phyloP scores from a whole-genome alignment of 2,329 filamentous ascomycete species.

The Phyllosticta ampelicida region DNA sequence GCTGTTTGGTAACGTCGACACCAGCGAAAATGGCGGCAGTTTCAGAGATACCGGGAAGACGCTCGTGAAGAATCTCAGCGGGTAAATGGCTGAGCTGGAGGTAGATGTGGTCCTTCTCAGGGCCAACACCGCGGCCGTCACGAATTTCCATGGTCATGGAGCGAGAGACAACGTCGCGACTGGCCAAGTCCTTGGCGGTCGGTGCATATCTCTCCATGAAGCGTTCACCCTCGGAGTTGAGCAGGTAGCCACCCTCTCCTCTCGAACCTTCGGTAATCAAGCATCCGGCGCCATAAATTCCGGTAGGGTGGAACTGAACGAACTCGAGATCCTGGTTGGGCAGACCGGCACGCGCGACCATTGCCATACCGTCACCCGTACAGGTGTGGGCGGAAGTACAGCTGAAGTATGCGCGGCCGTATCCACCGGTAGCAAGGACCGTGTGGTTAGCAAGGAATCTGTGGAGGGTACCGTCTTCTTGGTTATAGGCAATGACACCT shows the following conservation, averaged over 20 bases:
- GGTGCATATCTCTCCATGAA: constrained; percentile 99
- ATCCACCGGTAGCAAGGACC: constrained; percentile 91
- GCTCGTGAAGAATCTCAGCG: constrained; percentile 83
- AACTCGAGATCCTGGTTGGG: constrained; percentile 99
- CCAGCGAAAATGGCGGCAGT: constrained; percentile 95
- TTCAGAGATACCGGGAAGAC: constrained; percentile 96
- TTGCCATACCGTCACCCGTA: constrained; percentile 98
- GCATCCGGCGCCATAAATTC: constrained; percentile 97
- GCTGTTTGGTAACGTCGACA: constrained; percentile 94
- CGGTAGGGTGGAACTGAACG: constrained; percentile 97
- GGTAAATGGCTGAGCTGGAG: constrained; percentile 95
- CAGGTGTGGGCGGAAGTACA: constrained; percentile 98
- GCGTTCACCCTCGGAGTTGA: constrained; percentile 95
- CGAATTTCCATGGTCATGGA: constrained; percentile 99
- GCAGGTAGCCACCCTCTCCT: constrained; percentile 94
- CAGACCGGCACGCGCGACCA: constrained; percentile 94
- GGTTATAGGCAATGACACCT: constrained; percentile 94
- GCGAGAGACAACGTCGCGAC: constrained; percentile 89
- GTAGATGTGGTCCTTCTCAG: constrained; percentile 97
- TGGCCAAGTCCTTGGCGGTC: constrained; percentile 94
- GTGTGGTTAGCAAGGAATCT: constrained; percentile 96
- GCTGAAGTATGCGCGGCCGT: constrained; percentile 95
- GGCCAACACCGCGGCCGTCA: constrained; percentile 90
- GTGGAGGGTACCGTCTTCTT: constrained; percentile 96
- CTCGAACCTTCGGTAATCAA: constrained; percentile 96